Evolutionary conservation across 331 rosid genomes (phyloP), one percentile per base, ranked within the genome.

Genomic region (Stylosanthes scabra): DNA sequence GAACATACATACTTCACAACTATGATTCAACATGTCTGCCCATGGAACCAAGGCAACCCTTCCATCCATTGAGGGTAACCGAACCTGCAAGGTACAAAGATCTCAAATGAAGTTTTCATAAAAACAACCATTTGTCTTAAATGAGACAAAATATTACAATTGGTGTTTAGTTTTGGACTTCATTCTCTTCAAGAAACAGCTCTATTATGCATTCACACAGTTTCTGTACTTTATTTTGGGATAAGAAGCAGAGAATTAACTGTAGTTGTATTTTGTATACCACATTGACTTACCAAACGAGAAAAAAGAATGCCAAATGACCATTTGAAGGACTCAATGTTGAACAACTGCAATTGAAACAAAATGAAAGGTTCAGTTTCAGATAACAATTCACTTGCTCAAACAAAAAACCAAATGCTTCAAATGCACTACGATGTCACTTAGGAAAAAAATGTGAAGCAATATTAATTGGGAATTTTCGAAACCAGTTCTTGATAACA

Each of bases 261-360:
- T 52, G 66, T 25, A 64, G 46, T 65, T 51, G 39, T 44, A 42
- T 44, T 63, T 68, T 51, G 37, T 69, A 59, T 34, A 67, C 79
- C 15, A 55, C 55, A 25, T 63, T 62, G 40, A 80, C 98, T 86
- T 82, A 94, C 98, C 98, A 94, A 71, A 60, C 97, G 98, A 2
- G 97, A 94, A 89, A 94, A 91, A 74, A 94, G 95, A 80, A 94
- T 94, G n/a, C 98, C 98, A 62, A 94, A 94, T 25, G 98, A 94
- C 98, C 98, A 94, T 77, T 83, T 94, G 91, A 91, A 94, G 78
- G 93, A 86, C 75, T 88, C 96, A 7, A 94, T 71, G 80, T 94
- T 91, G 87, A 89, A 94, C 72, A 94, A 90, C 98, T 94, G 88
- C 74, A 80, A 84, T 83, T 56, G 47, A 81, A 31, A 70, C 54